These are phyloP conservation scores for Vitis hybrid DNA, from an alignment of 177 flowering plant species.

Conservation along the genomic window DNA sequence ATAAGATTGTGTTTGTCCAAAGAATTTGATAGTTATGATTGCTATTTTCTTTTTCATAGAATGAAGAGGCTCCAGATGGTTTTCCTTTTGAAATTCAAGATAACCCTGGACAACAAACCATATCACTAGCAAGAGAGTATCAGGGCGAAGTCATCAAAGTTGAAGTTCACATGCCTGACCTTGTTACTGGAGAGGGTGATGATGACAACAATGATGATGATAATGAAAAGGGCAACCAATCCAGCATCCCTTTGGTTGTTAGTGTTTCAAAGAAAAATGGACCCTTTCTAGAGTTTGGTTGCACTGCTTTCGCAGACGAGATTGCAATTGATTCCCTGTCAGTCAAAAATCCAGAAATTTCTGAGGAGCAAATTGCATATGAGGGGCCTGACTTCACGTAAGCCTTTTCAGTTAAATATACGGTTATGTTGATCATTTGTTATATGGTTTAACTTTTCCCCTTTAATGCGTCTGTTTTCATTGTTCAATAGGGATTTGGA, in stretches of 20 bases:
- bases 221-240: constrained; percentile 22
- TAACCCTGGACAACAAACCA: constrained; percentile 51
- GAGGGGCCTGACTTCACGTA: constrained; percentile 90
- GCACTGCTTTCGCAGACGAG: constrained; percentile 69
- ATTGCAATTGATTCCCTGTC: constrained; percentile 68
- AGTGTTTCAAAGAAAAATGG: constrained; percentile 60
- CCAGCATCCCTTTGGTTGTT: constrained; percentile 60
- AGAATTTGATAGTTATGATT: neutral
- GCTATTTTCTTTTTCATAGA: constrained; percentile 21
- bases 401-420: constrained; percentile 20
- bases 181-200: constrained; percentile 55
- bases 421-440: neutral
- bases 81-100: constrained; percentile 79
- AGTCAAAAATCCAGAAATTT: constrained; percentile 47
- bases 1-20: neutral
- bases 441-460: neutral
- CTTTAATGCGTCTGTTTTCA: neutral
- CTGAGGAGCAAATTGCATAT: constrained; percentile 70
- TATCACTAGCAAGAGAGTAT: constrained; percentile 59
- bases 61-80: constrained; percentile 46
- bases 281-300: constrained; percentile 54
- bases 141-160: constrained; percentile 65
- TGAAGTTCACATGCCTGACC: constrained; percentile 73
- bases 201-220: constrained; percentile 37
- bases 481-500: constrained; percentile 72